Evolutionary conservation across 2,329 filamentous ascomycete species (phyloP), one percentile per base, ranked within the genome.

Genomic region (Aspergillaceae sp.): DNA sequence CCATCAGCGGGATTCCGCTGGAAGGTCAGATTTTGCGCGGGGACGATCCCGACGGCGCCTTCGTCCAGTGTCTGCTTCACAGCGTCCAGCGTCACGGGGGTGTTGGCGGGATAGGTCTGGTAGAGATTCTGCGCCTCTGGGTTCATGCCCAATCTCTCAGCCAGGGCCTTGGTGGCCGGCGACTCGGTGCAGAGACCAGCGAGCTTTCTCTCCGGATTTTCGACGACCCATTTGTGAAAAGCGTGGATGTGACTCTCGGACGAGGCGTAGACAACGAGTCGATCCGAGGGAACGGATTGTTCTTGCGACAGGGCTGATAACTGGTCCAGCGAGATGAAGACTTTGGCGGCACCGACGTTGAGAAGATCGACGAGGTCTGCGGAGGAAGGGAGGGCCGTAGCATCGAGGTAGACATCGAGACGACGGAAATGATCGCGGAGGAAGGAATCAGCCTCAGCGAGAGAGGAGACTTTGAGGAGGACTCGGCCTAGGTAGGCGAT

Each of bases 281-380:
- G 71, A 46, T 75, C 73, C 6, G 75, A 71, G 8, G 69, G 66
- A 38, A 82, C 69, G 29, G 74, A 74, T 54, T 74, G 67, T 54
- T 74, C 68, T 42, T 70, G 56, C 43, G 74, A 68, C 38, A 85
- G 67, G 11, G 70, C 65, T 36, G 74, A 72, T 44, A 94, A 72
- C 62, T 88, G 84, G 47, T 82, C 75, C 41, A 82, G 77, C 11
- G 78, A 77, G 43, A 95, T 86, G 64, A 97, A 92, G 51, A 92
- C 84, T 63, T 84, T 92, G 44, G 82, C 79, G 5, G 89, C 88
- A 49, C 92, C 92, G 52, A 82, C 79, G 64, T 98, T 87, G 46
- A 98, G 80, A 33, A 97, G 76, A 41, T 85, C 78, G 45, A 91
- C 71, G 33, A 97, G 74, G 52, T 94, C 85, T 54, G 89, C 84